Percentiles rank a stretch among this genome's conserved stretches.
Conservation (phyloP, 140 eudicot genomes). For the Erigeron philadelphicus region DNA sequence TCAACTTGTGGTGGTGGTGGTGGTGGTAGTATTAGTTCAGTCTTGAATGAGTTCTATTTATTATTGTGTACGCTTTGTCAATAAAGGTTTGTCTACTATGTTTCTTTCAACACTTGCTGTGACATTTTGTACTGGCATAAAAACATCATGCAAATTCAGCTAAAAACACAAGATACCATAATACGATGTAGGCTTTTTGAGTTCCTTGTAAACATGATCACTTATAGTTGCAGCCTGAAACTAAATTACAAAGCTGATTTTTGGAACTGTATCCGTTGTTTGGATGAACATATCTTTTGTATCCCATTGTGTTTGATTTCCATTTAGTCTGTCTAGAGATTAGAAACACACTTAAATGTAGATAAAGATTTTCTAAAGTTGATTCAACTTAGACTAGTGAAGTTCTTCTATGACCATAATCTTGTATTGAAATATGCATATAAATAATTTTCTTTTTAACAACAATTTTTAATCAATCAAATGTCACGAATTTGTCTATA, state of each 20-base stretch:
- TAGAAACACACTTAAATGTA: too few relatives aligned
- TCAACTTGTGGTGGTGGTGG: constrained; percentile 9
- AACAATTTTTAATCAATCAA: too few relatives aligned
- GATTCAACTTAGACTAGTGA: too few relatives aligned
- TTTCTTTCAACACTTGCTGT: constrained; percentile 23
- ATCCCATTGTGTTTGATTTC: background rate
- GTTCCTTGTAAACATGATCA: background rate
- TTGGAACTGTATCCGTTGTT: constrained; percentile 8
- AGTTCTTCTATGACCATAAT: too few relatives aligned
- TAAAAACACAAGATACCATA: background rate
- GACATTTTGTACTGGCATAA: constrained; percentile 33
- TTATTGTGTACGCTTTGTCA: constrained; percentile 29
- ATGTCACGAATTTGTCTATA: too few relatives aligned
- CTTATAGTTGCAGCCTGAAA: constrained; percentile 2
- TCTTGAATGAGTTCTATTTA: constrained; percentile 28
- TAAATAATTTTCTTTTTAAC: too few relatives aligned
- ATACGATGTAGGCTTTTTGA: background rate
- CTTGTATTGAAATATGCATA: too few relatives aligned
- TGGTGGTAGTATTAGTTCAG: constrained; percentile 28
- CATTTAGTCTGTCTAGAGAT: too few relatives aligned
- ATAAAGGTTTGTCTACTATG: constrained; percentile 26
- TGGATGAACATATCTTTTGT: background rate
- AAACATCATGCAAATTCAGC: constrained; percentile 19
- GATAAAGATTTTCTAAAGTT: too few relatives aligned
- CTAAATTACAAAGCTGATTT: background rate